Evolutionary conservation across 805 yeast genomes (phyloP).

Genomic region (Sugiyamaella floridensis): DNA sequence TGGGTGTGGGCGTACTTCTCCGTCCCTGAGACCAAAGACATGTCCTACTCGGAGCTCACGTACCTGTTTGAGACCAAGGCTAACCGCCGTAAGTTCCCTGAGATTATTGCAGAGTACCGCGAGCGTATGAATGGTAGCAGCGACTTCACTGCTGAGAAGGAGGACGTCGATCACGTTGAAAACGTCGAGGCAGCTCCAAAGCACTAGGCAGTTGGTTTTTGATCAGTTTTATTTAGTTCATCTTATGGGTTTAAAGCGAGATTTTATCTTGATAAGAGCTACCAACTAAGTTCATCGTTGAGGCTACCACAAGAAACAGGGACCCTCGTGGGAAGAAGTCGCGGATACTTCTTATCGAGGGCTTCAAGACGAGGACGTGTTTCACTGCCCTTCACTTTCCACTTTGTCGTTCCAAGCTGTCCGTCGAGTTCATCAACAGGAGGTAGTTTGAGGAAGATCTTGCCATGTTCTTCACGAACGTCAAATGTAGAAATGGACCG

Average conservation of each 20-base stretch:
- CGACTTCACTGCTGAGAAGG: neutral
- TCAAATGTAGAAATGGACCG: constrained; percentile 34
- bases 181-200: neutral
- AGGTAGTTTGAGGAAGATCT: constrained; percentile 30
- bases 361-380: neutral
- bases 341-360: neutral
- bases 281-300: constrained; percentile 1
- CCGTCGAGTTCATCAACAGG: constrained; percentile 31
- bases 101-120: neutral
- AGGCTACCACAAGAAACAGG: constrained; percentile 1
- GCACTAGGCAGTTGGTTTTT: neutral
- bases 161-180: neutral
- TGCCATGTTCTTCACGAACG: constrained; percentile 29
- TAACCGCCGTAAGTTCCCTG: constrained; percentile 1
- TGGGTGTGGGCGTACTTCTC: constrained; percentile 3
- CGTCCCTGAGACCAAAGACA: constrained; percentile 3
- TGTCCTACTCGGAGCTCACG: constrained; percentile 1
- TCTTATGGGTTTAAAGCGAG: neutral
- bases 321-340: constrained; percentile 1
- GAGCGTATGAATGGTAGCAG: neutral
- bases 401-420: constrained; percentile 30
- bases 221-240: neutral
- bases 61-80: constrained; percentile 4
- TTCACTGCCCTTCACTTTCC: constrained; percentile 28
- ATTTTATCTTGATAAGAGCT: neutral